Evolutionary conservation across 75 land plant genomes (phyloP).

Genomic region (Picea sitchensis): DNA sequence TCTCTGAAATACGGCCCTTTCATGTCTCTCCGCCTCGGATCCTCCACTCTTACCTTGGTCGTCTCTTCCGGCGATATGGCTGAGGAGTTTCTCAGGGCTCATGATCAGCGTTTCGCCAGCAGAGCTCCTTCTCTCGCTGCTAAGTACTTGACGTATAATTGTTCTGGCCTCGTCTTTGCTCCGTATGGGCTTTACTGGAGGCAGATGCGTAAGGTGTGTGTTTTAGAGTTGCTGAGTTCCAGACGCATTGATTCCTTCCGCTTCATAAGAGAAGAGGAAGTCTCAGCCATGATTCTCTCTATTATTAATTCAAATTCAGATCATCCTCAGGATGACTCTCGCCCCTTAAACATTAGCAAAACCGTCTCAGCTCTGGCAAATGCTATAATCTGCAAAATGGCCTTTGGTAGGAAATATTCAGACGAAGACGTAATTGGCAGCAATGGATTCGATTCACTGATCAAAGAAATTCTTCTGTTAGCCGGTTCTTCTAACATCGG

Average conservation of each 20-base stretch:
- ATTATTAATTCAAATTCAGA: not conserved
- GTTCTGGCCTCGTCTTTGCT: conserved; percentile 14
- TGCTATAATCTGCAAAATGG: not conserved
- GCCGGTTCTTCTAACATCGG: not conserved
- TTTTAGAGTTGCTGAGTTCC: conserved; percentile 26
- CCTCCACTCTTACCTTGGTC: not conserved
- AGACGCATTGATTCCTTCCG: conserved; percentile 12
- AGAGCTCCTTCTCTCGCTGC: not conserved
- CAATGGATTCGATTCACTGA: not conserved
- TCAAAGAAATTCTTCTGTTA: not conserved
- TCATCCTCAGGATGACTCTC: not conserved
- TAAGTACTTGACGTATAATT: conserved; percentile 6
- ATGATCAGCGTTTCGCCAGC: conserved; percentile 9
- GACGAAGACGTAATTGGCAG: conserved; percentile 8
- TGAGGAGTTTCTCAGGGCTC: conserved; percentile 10
- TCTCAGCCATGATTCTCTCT: not conserved
- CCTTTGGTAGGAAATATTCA: not conserved
- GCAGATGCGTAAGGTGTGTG: conserved; percentile 22
- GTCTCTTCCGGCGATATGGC: conserved; percentile 2
- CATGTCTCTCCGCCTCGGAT: conserved; percentile 14
- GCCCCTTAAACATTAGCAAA: not conserved
- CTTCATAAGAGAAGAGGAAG: not conserved
- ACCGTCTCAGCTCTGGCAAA: not conserved
- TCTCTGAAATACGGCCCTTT: conserved; percentile 10
- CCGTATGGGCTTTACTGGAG: conserved; percentile 17